Base-by-base conservation (phyloP, 176 grass and related monocot species). In the Triticum dicoccoides region DNA sequence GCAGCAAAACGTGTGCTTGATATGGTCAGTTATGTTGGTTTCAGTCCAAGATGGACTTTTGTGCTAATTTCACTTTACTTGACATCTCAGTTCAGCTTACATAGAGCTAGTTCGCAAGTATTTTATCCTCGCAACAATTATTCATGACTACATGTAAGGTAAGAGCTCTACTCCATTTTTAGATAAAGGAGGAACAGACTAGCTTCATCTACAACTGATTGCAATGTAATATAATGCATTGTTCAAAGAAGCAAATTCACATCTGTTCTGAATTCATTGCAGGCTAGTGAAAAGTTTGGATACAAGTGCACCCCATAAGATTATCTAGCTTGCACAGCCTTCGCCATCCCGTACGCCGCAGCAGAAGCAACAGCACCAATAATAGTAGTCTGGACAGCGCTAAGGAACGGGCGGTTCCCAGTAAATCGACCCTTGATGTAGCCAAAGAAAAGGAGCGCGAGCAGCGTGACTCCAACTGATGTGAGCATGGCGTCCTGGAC, bases 291-390 rank as follows among this genome's bases (percentile, higher is more conserved):
- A 83, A 49, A 27, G 38, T 21, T 39, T 35, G 7, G 44, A 49
- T 52, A 84, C 6, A 25, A 62, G 69, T 35, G 25, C 25, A 25
- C 18, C 15, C 64, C 24, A 20, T 38, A 72, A 33, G 23, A 80
- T 69, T 82, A 92, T 81, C 80, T 72, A 85, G 82, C 78, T 91
- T 97, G 92, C 70, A 97, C 91, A 1, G 76, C 89, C 76, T 97
- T 97, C 0, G 92, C 95, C 76, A 97, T 90, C 17, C 86, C 92
- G 33, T 91, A 97, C 9, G 92, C 92, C 4, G 93, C 95, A 58
- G 90, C 95, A 45, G 95, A 97, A 63, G 95, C 95, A 69, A 93
- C 73, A 2, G 93, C 89, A 6, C 95, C 95, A 45, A 97, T 97
- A 58, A 97, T 88, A 41, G 89, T 87, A 25, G 91, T 97, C 72